Conservation (phyloP, 1,284 basidiomycete species). For the Boletus hoseneyae region DNA sequence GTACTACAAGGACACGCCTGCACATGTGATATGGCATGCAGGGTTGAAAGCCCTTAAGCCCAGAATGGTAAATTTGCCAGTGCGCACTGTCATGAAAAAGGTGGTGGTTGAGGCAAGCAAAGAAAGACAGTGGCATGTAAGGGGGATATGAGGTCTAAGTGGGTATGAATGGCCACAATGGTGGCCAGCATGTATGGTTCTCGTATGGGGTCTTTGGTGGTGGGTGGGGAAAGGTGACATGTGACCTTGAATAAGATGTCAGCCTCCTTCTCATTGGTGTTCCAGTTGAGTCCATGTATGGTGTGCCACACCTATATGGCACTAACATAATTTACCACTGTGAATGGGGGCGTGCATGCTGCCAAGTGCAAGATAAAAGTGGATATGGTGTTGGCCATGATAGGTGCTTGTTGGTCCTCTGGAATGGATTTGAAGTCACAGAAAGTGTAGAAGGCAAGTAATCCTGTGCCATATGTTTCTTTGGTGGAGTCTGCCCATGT, state of each 20-base stretch:
- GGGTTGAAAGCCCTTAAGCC: too few relatives aligned
- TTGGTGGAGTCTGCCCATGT: not conserved
- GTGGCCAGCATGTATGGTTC: not conserved
- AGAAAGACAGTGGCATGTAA: too few relatives aligned
- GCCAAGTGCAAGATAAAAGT: not conserved
- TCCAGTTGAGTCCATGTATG: not conserved
- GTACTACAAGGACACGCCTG: too few relatives aligned
- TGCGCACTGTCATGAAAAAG: too few relatives aligned
- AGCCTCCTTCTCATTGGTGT: not conserved
- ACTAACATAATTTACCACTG: not conserved
- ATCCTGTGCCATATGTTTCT: not conserved
- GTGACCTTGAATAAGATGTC: not conserved
- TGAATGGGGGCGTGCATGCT: not conserved
- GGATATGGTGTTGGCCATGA: fast-evolving
- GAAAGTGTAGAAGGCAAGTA: not conserved
- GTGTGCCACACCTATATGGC: not conserved
- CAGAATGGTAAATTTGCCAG: too few relatives aligned
- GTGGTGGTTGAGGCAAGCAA: too few relatives aligned
- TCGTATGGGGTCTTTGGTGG: not conserved
- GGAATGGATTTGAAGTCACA: not conserved
- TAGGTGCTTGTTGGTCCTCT: not conserved
- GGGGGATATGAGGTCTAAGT: too few relatives aligned
- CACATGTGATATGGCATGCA: too few relatives aligned
- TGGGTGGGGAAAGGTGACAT: not conserved
- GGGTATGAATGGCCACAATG: too few relatives aligned